phyloP scores from a whole-genome alignment of 2,329 filamentous ascomycete species.

The Periglandula ipomoeae region DNA sequence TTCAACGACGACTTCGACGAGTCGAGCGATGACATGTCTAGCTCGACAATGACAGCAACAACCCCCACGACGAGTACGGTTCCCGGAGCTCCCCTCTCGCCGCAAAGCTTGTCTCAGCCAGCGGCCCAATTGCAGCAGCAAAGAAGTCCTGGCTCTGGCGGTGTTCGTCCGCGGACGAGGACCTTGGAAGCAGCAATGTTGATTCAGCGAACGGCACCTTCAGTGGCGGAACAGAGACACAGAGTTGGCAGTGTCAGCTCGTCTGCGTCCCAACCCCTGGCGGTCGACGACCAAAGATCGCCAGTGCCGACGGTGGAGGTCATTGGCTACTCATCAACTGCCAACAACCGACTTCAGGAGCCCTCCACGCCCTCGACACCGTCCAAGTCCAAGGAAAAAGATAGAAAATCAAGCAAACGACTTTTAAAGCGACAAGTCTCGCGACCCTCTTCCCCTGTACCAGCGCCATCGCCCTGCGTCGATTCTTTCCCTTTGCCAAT shows the following conservation, averaged over 20 bases:
- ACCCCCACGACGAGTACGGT: not conserved
- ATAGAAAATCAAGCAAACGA: constrained; percentile 40
- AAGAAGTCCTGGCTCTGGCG: constrained; percentile 22
- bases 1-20: constrained; percentile 48
- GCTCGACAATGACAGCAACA: constrained; percentile 20
- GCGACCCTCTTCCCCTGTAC: constrained; percentile 48
- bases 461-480: constrained; percentile 45
- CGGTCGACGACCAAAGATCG: constrained; percentile 38
- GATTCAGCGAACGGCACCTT: constrained; percentile 30
- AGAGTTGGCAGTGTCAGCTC: constrained; percentile 65
- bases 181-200: constrained; percentile 49
- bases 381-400: constrained; percentile 12
- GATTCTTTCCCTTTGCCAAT: constrained; percentile 52
- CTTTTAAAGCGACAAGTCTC: constrained; percentile 47
- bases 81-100: not conserved
- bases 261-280: constrained; percentile 42
- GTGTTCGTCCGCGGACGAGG: constrained; percentile 44
- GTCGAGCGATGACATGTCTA: constrained; percentile 20
- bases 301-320: constrained; percentile 33
- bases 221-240: constrained; percentile 44
- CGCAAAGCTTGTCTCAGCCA: constrained; percentile 2
- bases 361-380: constrained; percentile 15
- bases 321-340: constrained; percentile 31
- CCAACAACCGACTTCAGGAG: constrained; percentile 26
- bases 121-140: constrained; percentile 16